These are phyloP conservation scores for Aspergillus sp. DNA, from an alignment of 2,329 filamentous ascomycete genomes.

Conservation along the genomic window DNA sequence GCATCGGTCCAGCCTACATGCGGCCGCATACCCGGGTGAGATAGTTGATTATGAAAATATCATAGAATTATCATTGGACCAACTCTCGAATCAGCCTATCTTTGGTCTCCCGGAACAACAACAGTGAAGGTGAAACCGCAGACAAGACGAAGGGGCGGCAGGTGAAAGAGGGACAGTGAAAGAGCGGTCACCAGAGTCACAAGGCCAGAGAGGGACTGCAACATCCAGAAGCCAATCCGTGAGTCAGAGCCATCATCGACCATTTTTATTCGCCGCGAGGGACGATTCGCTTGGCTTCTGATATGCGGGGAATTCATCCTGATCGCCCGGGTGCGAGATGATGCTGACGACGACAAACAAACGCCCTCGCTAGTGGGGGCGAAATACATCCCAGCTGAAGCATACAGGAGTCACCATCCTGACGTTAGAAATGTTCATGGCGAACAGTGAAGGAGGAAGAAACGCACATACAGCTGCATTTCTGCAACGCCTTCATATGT, in stretches of 20 bases:
- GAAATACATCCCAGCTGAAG: too few species aligned
- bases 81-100: too few species aligned
- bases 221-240: too few species aligned
- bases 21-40: too few species aligned
- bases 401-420: neutral
- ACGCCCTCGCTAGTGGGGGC: too few species aligned
- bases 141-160: neutral
- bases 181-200: neutral
- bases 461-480: neutral
- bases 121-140: neutral
- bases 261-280: neutral
- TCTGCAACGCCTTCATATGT: neutral
- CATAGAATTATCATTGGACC: too few species aligned
- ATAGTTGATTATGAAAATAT: too few species aligned
- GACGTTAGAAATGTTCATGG: too few species aligned
- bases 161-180: neutral
- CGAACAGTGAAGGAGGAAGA: neutral
- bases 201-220: neutral
- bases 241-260: neutral
- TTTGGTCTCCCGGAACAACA: neutral
- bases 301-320: neutral
- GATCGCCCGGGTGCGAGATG: neutral
- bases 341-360: too few species aligned
- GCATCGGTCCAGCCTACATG: too few species aligned
- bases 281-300: neutral